Conservation (phyloP, 768 basidiomycete genomes). For the Flagelloscypha sp. region DNA sequence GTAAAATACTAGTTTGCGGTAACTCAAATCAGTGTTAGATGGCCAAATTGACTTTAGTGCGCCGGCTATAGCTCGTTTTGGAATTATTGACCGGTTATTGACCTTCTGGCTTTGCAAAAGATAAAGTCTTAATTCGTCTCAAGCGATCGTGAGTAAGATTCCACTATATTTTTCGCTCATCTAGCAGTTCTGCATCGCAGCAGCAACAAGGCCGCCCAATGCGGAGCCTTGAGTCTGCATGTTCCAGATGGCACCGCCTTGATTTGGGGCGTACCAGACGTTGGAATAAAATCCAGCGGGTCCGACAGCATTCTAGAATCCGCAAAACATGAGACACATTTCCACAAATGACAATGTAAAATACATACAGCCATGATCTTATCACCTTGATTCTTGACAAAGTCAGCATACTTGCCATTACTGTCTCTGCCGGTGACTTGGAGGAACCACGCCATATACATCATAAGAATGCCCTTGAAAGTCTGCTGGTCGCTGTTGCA, state of each 20-base stretch:
- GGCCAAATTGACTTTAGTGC: too few species aligned
- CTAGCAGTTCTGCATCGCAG: conserved; percentile 11
- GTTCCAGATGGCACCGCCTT: conserved; percentile 8
- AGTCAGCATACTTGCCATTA: conserved; percentile 10
- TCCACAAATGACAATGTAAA: too few species aligned
- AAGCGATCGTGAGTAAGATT: too few species aligned
- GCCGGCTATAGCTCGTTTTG: too few species aligned
- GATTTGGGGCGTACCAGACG: conserved; percentile 11
- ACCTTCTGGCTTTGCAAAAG: too few species aligned
- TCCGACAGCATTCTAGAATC: conserved; percentile 8
- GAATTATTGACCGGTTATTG: too few species aligned
- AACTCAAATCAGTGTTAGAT: too few species aligned
- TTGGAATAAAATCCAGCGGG: conserved; percentile 9
- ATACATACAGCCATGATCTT: too few species aligned
- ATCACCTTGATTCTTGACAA: conserved; percentile 10
- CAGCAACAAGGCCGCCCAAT: conserved; percentile 12
- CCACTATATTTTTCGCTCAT: too few species aligned
- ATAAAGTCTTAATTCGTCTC: too few species aligned
- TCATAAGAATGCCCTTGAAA: conserved; percentile 11
- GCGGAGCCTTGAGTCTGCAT: conserved; percentile 10
- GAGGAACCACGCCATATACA: conserved; percentile 15
- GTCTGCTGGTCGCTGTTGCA: conserved; percentile 14
- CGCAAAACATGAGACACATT: too few species aligned
- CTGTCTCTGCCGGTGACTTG: conserved; percentile 11
- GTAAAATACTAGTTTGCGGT: too few species aligned